phyloP scores from a whole-genome alignment of 352 stramenopile species.

The Pythium diclinum region DNA sequence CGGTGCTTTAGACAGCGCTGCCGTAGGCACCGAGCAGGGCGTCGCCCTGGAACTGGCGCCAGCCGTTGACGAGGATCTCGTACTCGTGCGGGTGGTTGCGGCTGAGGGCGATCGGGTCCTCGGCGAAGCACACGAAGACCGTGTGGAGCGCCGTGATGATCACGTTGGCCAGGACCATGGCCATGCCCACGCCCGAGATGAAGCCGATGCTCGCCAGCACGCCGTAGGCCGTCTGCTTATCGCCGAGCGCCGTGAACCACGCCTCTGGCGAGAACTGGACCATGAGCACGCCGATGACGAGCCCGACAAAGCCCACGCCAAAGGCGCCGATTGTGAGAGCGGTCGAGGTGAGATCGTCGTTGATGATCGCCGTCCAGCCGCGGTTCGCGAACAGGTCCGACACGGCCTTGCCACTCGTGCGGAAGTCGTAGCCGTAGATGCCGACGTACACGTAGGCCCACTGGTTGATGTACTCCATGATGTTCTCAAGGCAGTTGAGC shows the following conservation, averaged over 20 bases:
- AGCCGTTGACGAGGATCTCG: slow-evolving; percentile 67
- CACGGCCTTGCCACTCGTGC: slow-evolving; percentile 81
- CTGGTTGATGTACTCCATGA: slow-evolving; percentile 91
- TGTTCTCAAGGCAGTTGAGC: slow-evolving; percentile 73
- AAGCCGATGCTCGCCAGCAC: slow-evolving; percentile 68
- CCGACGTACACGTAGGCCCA: slow-evolving; percentile 90
- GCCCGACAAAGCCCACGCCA: slow-evolving; percentile 75
- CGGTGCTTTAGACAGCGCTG: slow-evolving; percentile 49
- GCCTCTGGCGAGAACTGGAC: slow-evolving; percentile 56
- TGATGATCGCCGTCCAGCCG: slow-evolving; percentile 89
- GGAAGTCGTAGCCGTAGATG: slow-evolving; percentile 88
- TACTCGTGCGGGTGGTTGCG: slow-evolving; percentile 83
- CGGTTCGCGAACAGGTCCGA: slow-evolving; percentile 85
- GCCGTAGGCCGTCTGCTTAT: slow-evolving; percentile 43
- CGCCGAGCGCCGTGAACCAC: slow-evolving; percentile 61
- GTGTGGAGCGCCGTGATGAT: slow-evolving; percentile 84
- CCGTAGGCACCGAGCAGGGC: slow-evolving; percentile 69
- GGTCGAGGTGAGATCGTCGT: slow-evolving; percentile 83
- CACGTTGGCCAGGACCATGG: slow-evolving; percentile 78
- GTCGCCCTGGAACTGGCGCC: slow-evolving; percentile 80
- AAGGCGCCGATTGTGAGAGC: slow-evolving; percentile 81
- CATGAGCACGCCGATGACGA: slow-evolving; percentile 64
- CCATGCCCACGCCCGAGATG: slow-evolving; percentile 79
- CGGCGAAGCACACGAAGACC: slow-evolving; percentile 86
- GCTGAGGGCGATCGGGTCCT: slow-evolving; percentile 81